These are phyloP conservation scores for Eucalyptus viminalis DNA, from an alignment of 345 rosid genomes.

Conservation along the genomic window DNA sequence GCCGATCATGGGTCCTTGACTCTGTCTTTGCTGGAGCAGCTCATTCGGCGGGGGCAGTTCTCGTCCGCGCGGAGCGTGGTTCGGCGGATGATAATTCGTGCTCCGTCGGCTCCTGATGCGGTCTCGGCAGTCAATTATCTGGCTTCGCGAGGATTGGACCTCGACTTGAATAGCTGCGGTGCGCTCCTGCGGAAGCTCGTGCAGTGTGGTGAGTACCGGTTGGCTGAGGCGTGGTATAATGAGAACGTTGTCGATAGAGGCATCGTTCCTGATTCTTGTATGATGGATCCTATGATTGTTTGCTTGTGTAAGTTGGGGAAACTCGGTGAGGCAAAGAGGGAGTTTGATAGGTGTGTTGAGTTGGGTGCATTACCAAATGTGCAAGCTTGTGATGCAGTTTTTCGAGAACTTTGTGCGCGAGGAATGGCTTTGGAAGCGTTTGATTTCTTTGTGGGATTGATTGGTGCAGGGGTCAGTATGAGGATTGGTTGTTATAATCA, in stretches of 20 bases:
- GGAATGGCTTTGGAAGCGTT: slow-evolving; percentile 40
- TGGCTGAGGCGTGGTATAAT: slow-evolving; percentile 28
- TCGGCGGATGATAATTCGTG: slow-evolving; percentile 21
- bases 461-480: slow-evolving; percentile 11
- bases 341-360: slow-evolving; percentile 30
- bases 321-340: slow-evolving; percentile 31
- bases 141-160: slow-evolving; percentile 19
- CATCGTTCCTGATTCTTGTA: slow-evolving; percentile 21
- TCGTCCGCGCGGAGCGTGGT: slow-evolving; percentile 32
- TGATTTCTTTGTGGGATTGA: slow-evolving; percentile 16
- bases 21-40: slow-evolving; percentile 29
- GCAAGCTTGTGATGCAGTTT: slow-evolving; percentile 22
- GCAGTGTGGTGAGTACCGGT: slow-evolving; percentile 19
- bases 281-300: slow-evolving; percentile 36
- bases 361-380: slow-evolving; percentile 13
- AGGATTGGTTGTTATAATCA: slow-evolving; percentile 27
- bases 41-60: slow-evolving; percentile 23
- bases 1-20: slow-evolving; percentile 22
- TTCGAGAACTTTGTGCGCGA: slow-evolving; percentile 24
- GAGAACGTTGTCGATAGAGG: slow-evolving; percentile 22
- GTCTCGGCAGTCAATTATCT: slow-evolving; percentile 26
- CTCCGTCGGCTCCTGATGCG: slow-evolving; percentile 27
- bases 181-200: slow-evolving; percentile 32
- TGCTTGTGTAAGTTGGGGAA: slow-evolving; percentile 42
- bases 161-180: slow-evolving; percentile 13